phyloP scores from a whole-genome alignment of 2,329 filamentous ascomycete species.

The Colletotrichum navitas region DNA sequence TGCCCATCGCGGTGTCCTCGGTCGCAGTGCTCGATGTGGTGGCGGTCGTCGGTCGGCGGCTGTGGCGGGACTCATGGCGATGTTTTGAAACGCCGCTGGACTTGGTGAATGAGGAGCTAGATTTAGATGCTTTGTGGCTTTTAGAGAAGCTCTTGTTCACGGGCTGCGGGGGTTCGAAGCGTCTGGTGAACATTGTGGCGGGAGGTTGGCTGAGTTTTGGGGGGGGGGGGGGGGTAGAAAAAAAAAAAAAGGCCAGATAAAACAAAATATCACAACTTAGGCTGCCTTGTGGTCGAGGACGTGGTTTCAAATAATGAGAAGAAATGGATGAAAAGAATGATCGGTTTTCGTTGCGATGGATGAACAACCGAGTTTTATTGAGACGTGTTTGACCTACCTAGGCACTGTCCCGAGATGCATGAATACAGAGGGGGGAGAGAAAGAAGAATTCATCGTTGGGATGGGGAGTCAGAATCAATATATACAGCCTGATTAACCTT shows the following conservation, averaged over 20 bases:
- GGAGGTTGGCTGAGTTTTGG: not conserved
- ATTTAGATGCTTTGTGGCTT: slow-evolving; percentile 62
- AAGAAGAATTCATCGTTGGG: slow-evolving; percentile 39
- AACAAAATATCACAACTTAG: not conserved
- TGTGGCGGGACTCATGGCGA: slow-evolving; percentile 63
- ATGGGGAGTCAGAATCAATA: slow-evolving; percentile 38
- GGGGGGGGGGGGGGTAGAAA: no score
- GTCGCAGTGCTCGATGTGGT: slow-evolving; percentile 52
- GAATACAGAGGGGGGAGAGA: slow-evolving; percentile 19
- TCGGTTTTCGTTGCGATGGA: slow-evolving; percentile 2
- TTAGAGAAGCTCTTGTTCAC: slow-evolving; percentile 66
- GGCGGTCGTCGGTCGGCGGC: slow-evolving; percentile 62
- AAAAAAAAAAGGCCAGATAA: not conserved
- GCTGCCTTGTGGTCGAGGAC: not conserved
- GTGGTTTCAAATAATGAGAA: slow-evolving; percentile 7
- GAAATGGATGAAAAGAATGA: slow-evolving; percentile 1
- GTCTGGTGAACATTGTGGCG: slow-evolving; percentile 63
- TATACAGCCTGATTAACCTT: slow-evolving; percentile 37
- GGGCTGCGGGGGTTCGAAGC: slow-evolving; percentile 55
- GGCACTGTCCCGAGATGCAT: slow-evolving; percentile 45
- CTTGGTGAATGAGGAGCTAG: slow-evolving; percentile 68
- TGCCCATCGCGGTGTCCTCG: slow-evolving; percentile 57
- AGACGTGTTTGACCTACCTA: slow-evolving; percentile 49
- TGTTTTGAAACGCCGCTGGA: slow-evolving; percentile 67
- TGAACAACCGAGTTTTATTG: slow-evolving; percentile 17